Evolutionary conservation across 148 eudicot genomes (phyloP), one percentile per base, ranked within the genome.

Genomic region (Amaranthus hypochondriacus): DNA sequence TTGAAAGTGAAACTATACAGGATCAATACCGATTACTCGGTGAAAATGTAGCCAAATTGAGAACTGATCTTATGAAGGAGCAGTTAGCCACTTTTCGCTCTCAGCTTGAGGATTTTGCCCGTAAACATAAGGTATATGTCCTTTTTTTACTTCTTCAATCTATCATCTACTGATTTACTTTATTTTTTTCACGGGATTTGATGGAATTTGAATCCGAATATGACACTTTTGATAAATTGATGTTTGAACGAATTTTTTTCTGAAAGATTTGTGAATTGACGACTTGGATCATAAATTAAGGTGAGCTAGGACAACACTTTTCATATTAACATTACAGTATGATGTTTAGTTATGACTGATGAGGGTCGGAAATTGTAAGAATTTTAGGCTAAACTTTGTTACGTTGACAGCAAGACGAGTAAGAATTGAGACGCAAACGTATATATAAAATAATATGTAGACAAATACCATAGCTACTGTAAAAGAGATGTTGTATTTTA

Each of bases 31-130:
- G 96, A 53, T 73, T 87, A 76, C 84, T 90, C 1, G 97, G 96
- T 1, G 97, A 95, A 83, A 95, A 92, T 92, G 96, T 95, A 13
- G 99, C 99, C 3, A 89, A 89, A 80, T 73, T 95, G 56, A 84
- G 90, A 68, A 95, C 96, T 6, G 97, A 90, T 89, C 89, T 92
- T 61, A 90, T 95, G 99, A 92, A 92, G 79, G 97, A 92, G 60
- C 99, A 95, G 82, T 90, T 95, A 9, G 73, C 90, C 4, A 95
- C 98, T 48, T 95, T 95, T 62, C 88, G 89, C 48, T 88, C 96
- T 81, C 97, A 95, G 81, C 81, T 95, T 60, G 98, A 95, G 80
- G 99, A 95, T 62, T 95, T 95, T 61, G 99, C 99, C 56, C 94
- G 96, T 64, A 95, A 95, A 72, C 97, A 95, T 79, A 95, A 95